Percentiles rank a stretch among this genome's conserved stretches.
These are phyloP conservation scores for Anacardium occidentale DNA, from an alignment of 345 rosid species.

Conservation along the genomic window DNA sequence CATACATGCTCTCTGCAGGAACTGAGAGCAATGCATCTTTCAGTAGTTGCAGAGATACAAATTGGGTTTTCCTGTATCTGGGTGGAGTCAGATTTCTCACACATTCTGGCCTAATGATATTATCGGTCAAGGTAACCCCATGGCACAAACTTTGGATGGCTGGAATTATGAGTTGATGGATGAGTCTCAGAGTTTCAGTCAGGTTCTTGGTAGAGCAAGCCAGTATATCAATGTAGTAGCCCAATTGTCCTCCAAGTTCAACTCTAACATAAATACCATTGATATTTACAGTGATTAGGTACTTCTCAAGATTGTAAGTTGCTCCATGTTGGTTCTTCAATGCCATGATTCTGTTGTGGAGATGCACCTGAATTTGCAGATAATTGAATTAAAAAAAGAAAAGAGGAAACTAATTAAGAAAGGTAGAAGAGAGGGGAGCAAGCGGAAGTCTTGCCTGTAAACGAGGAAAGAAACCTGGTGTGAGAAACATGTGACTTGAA, in stretches of 20 bases:
- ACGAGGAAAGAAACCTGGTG: conserved; percentile 91
- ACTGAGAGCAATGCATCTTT: conserved; percentile 83
- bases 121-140: conserved; percentile 78
- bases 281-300: conserved; percentile 68
- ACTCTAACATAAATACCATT: conserved; percentile 76
- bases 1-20: conserved; percentile 89
- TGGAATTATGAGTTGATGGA: conserved; percentile 74
- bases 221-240: conserved; percentile 79
- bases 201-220: conserved; percentile 89
- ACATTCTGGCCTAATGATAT: conserved; percentile 78
- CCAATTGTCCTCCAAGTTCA: conserved; percentile 91
- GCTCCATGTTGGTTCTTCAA: conserved; percentile 84
- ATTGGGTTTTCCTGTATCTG: conserved; percentile 67
- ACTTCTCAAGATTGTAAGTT: conserved; percentile 77
- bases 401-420: neutral
- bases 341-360: conserved; percentile 72
- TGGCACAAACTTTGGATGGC: conserved; percentile 80
- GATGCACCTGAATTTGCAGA: conserved; percentile 63
- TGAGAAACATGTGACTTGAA: conserved; percentile 83
- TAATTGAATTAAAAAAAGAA: conserved; percentile 7
- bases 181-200: conserved; percentile 74
- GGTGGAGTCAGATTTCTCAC: conserved; percentile 73
- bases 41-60: conserved; percentile 58
- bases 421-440: conserved; percentile 6
- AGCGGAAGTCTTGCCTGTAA: conserved; percentile 57